Evolutionary conservation across 148 eudicot genomes (phyloP).

Genomic region (Rheum nobile): DNA sequence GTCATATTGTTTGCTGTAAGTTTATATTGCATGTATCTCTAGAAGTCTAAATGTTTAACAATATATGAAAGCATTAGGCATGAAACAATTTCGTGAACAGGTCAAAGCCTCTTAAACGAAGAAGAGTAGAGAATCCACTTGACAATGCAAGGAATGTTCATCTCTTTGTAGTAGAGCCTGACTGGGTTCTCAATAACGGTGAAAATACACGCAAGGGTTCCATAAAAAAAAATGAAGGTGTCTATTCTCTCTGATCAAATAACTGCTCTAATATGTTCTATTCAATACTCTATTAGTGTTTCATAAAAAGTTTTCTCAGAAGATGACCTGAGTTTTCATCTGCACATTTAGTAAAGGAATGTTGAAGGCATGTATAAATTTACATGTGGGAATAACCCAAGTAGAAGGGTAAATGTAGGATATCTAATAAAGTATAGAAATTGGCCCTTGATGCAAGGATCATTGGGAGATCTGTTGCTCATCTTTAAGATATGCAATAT

Average conservation of each 20-base stretch:
- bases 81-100: constrained; percentile 28
- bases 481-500: not conserved
- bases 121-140: constrained; percentile 32
- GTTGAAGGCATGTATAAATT: not conserved
- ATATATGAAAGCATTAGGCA: not conserved
- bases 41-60: not conserved
- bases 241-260: not conserved
- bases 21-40: not conserved
- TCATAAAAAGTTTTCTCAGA: not conserved
- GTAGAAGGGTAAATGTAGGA: not conserved
- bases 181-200: constrained; percentile 22
- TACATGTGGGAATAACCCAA: not conserved
- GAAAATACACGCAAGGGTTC: constrained; percentile 24
- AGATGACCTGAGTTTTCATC: not conserved
- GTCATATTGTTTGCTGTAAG: constrained; percentile 60
- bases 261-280: not conserved
- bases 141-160: constrained; percentile 54
- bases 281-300: not conserved
- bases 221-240: constrained; percentile 41
- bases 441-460: not conserved
- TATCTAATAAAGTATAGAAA: not conserved
- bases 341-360: not conserved
- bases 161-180: constrained; percentile 51
- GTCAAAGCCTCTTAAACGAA: constrained; percentile 62
- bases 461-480: not conserved